Evolutionary conservation across 176 grass and related monocot genomes (phyloP).

Genomic region (Triticum aestivum): DNA sequence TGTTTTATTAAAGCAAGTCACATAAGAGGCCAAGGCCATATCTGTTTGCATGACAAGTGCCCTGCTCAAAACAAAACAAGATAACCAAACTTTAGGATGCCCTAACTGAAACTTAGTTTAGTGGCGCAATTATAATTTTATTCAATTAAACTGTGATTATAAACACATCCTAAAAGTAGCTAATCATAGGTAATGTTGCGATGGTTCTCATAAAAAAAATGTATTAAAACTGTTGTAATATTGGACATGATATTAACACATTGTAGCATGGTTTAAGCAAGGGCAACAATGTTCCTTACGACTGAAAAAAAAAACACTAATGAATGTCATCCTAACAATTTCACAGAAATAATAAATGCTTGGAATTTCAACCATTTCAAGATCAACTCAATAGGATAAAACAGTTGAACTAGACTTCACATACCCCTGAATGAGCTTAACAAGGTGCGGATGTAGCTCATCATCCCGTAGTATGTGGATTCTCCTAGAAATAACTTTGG

Average conservation of each 20-base stretch:
- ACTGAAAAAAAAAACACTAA: not conserved
- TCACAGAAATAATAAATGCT: not conserved
- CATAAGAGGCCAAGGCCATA: not conserved
- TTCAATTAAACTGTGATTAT: not conserved
- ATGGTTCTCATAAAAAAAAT: not conserved
- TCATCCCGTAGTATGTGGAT: slow-evolving; percentile 79
- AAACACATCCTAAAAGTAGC: not conserved
- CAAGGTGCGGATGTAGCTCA: slow-evolving; percentile 63
- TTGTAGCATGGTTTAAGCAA: not conserved
- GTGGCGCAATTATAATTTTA: not conserved
- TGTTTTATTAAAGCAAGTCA: not conserved
- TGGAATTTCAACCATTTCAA: not conserved
- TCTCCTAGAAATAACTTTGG: slow-evolving; percentile 64
- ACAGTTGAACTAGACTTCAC: slow-evolving; percentile 5
- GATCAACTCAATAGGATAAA: not conserved
- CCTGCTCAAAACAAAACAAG: not conserved
- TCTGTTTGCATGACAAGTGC: not conserved
- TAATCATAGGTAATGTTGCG: not conserved
- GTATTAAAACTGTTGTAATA: not conserved
- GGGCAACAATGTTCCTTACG: not conserved
- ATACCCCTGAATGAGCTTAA: slow-evolving; percentile 81
- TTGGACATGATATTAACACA: not conserved
- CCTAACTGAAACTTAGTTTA: not conserved
- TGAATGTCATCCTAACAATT: not conserved
- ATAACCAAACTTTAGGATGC: not conserved